These are phyloP conservation scores for Torulaspora gathmanii DNA, from an alignment of 805 yeast species.

Conservation along the genomic window DNA sequence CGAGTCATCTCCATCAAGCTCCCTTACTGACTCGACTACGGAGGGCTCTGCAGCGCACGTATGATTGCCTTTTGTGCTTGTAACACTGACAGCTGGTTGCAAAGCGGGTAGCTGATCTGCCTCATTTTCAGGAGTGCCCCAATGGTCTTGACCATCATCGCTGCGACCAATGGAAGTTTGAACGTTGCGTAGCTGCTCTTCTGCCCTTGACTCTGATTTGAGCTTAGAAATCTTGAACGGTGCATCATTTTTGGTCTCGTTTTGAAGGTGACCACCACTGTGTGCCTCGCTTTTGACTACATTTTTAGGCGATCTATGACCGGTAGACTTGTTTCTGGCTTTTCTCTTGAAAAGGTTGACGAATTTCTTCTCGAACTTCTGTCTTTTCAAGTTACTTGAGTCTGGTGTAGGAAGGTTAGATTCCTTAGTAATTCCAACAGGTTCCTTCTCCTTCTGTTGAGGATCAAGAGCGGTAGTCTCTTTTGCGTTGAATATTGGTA, in stretches of 20 bases:
- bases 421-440: not conserved
- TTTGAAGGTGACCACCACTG: constrained; percentile 12
- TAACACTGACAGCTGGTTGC: constrained; percentile 20
- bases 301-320: not conserved
- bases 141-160: not conserved
- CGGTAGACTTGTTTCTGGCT: constrained; percentile 7
- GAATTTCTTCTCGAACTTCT: constrained; percentile 26
- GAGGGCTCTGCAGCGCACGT: constrained; percentile 2
- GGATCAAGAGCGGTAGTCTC: constrained; percentile 1
- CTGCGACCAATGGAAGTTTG: not conserved
- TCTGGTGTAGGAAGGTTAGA: constrained; percentile 1
- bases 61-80: constrained; percentile 9
- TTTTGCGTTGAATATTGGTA: constrained; percentile 19
- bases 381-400: constrained; percentile 7
- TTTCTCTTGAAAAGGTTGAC: constrained; percentile 22
- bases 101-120: constrained; percentile 10
- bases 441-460: not conserved
- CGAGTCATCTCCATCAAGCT: constrained; percentile 25
- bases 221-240: constrained; percentile 10
- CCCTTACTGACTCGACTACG: constrained; percentile 21
- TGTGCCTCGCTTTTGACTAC: constrained; percentile 6
- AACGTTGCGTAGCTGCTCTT: constrained; percentile 6
- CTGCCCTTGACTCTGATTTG: constrained; percentile 9
- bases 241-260: constrained; percentile 13
- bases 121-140: not conserved